Evolutionary conservation across 345 rosid species (phyloP).

Genomic region (Syzygium aromaticum): DNA sequence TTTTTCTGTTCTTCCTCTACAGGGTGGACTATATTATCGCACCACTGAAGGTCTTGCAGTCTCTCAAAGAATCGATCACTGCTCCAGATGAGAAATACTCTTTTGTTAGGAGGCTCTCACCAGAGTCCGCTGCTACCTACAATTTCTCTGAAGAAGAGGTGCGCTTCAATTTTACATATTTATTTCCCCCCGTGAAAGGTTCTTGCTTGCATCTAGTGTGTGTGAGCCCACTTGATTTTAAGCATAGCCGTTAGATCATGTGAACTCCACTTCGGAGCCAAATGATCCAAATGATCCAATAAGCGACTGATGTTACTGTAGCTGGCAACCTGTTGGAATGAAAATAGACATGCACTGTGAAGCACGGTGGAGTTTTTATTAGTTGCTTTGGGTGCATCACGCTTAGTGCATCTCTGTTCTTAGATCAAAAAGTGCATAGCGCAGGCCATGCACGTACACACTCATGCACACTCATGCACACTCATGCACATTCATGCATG

Average conservation of each 20-base stretch:
- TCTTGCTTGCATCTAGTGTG: not conserved
- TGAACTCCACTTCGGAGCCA: not conserved
- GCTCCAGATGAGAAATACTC: constrained; percentile 78
- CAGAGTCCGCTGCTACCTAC: constrained; percentile 58
- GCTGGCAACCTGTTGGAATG: not conserved
- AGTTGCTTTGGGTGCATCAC: not conserved
- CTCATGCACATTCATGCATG: no score
- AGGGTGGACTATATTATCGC: constrained; percentile 94
- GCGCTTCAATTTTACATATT: constrained; percentile 5
- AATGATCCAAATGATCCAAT: not conserved
- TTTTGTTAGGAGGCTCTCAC: constrained; percentile 56
- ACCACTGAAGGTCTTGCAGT: constrained; percentile 80
- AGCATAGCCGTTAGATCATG: not conserved
- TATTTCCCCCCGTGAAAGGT: not conserved
- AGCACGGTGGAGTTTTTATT: not conserved
- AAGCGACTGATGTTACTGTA: not conserved
- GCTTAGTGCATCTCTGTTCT: not conserved
- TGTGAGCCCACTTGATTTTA: not conserved
- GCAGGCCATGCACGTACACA: not conserved
- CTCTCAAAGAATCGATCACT: constrained; percentile 68
- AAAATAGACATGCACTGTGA: not conserved
- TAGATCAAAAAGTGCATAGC: not conserved
- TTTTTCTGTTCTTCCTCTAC: constrained; percentile 11
- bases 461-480: not conserved
- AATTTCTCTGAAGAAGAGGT: constrained; percentile 83